phyloP scores from a whole-genome alignment of 441 rosid genomes.

The Geranium incanum region DNA sequence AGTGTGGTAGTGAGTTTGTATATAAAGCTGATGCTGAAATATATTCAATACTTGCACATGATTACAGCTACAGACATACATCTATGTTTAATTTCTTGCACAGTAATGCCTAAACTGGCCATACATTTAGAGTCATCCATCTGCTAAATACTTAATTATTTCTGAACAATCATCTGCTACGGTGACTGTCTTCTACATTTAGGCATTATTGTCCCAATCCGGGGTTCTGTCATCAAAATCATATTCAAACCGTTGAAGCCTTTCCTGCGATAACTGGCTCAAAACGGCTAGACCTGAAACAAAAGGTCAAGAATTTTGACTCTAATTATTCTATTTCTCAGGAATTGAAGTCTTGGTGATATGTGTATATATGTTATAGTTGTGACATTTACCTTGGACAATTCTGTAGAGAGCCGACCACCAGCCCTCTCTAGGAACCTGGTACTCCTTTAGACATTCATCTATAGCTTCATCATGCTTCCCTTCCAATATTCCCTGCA shows the following conservation, averaged over 20 bases:
- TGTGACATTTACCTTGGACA: conserved; percentile 65
- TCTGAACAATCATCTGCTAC: background rate
- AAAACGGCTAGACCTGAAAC: conserved; percentile 70
- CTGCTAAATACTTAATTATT: background rate
- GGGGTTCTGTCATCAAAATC: conserved; percentile 48
- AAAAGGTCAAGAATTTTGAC: background rate
- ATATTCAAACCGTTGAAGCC: conserved; percentile 45
- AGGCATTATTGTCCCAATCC: conserved; percentile 38
- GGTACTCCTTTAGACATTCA: conserved; percentile 47
- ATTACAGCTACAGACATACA: conserved; percentile 3
- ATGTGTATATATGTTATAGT: conserved; percentile 15
- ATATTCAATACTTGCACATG: conserved; percentile 1
- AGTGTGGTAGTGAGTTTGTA: background rate
- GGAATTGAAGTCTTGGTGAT: no score
- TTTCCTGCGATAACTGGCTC: conserved; percentile 57
- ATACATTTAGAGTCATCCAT: background rate
- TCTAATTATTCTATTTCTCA: no score
- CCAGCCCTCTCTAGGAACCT: conserved; percentile 75
- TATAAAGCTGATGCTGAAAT: background rate
- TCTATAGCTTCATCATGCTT: conserved; percentile 69
- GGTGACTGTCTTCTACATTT: background rate
- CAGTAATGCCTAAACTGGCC: background rate
- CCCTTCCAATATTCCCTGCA: conserved; percentile 81
- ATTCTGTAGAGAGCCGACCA: conserved; percentile 87
- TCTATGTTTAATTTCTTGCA: conserved; percentile 8